These are phyloP conservation scores for Coemansia erecta DNA, from an alignment of 192 early-diverging fungal species.

Conservation along the genomic window DNA sequence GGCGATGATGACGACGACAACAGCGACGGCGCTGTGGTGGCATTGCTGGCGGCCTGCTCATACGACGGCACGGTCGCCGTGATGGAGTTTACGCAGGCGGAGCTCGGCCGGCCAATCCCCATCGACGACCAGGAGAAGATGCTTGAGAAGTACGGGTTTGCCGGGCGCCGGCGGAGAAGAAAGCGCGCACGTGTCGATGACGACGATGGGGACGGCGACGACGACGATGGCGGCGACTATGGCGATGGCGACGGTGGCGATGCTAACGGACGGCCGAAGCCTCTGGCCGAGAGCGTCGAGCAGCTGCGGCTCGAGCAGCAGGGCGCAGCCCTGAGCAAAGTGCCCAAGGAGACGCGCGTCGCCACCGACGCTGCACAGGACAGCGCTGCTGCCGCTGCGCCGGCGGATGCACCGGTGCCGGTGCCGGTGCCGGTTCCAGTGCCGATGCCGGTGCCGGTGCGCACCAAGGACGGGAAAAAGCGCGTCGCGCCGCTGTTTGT, in stretches of 20 bases:
- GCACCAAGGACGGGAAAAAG: conserved; percentile 78
- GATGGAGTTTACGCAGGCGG: conserved; percentile 66
- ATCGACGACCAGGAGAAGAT: conserved; percentile 63
- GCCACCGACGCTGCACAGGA: conserved; percentile 2
- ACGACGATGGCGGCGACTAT: not conserved
- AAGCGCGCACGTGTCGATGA: conserved; percentile 7
- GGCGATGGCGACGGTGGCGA: conserved; percentile 41
- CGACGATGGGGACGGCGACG: not conserved
- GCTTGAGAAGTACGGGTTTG: conserved; percentile 34
- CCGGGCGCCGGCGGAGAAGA: not conserved
- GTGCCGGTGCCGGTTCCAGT: not conserved
- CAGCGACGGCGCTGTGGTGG: conserved; percentile 11
- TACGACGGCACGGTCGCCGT: conserved; percentile 85
- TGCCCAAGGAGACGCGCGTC: conserved; percentile 16
- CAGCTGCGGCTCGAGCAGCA: conserved; percentile 70
- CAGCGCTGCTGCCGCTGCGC: conserved; percentile 1
- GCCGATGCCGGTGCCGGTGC: conserved; percentile 58
- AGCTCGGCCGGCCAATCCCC: conserved; percentile 65
- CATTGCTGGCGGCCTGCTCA: conserved; percentile 79
- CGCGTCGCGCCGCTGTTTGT: conserved; percentile 76
- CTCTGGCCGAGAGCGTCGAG: conserved; percentile 57
- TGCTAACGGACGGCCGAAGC: conserved; percentile 47
- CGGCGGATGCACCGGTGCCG: conserved; percentile 7
- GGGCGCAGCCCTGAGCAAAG: conserved; percentile 18
- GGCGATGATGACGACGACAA: too few species aligned